Evolutionary conservation across 371 early-diverging fungal species (phyloP).

Genomic region (Apophysomyces variabilis): DNA sequence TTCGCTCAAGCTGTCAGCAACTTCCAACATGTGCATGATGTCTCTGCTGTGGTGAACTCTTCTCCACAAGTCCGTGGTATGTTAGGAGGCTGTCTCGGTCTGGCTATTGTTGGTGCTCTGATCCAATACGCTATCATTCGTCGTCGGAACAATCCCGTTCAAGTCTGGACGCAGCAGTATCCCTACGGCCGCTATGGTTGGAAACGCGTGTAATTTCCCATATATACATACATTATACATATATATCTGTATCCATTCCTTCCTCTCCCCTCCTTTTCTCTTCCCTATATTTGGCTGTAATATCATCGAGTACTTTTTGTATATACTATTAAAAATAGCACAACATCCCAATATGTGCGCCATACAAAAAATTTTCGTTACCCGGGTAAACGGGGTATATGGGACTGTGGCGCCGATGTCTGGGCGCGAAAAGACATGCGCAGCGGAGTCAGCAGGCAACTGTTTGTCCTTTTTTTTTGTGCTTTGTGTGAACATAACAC

Average conservation of each 20-base stretch:
- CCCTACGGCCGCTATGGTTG: slow-evolving; percentile 41
- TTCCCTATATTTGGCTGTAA: slow-evolving; percentile 4
- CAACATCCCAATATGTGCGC: not conserved
- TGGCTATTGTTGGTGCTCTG: slow-evolving; percentile 55
- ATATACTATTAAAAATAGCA: not conserved
- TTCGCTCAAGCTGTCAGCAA: slow-evolving; percentile 43
- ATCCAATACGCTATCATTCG: slow-evolving; percentile 52
- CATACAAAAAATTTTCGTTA: slow-evolving; percentile 2
- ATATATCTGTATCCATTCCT: slow-evolving; percentile 4
- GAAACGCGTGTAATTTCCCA: slow-evolving; percentile 38
- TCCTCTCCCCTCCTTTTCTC: slow-evolving; percentile 4
- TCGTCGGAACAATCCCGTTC: slow-evolving; percentile 23
- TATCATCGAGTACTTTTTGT: not conserved
- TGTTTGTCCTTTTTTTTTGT: not conserved
- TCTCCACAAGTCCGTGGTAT: slow-evolving; percentile 55
- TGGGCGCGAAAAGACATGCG: not conserved
- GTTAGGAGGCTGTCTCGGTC: slow-evolving; percentile 58
- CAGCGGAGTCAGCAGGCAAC: not conserved
- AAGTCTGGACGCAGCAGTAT: slow-evolving; percentile 41
- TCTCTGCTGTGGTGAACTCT: slow-evolving; percentile 27
- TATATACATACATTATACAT: not conserved
- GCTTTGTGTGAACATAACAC: not conserved
- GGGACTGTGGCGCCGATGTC: slow-evolving; percentile 3
- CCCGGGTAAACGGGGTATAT: not conserved
- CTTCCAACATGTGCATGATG: slow-evolving; percentile 36